Percentiles rank a stretch among this genome's conserved stretches.
These are phyloP conservation scores for Aspergillus brasiliensis DNA, from an alignment of 2,329 filamentous ascomycete genomes.

Conservation along the genomic window DNA sequence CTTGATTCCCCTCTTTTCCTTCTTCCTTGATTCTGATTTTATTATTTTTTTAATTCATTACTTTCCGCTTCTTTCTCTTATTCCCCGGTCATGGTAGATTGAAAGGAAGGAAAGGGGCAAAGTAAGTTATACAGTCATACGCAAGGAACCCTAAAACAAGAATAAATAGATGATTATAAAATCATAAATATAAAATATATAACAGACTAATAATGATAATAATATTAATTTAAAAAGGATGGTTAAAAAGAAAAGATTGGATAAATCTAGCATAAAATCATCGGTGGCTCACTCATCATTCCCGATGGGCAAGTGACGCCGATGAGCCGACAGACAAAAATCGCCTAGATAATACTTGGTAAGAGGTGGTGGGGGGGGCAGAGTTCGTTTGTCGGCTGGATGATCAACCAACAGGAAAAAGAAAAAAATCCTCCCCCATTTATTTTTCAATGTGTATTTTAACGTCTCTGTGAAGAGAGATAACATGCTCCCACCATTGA, in stretches of 20 bases:
- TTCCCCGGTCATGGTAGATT: neutral
- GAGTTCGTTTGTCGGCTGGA: constrained; percentile 13
- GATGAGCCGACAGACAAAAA: constrained; percentile 21
- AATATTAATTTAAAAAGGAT: neutral
- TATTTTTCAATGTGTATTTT: neutral
- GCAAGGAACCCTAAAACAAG: no score
- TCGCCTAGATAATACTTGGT: constrained; percentile 6
- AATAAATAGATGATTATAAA: neutral
- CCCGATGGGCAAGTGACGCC: constrained; percentile 19
- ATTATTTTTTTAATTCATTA: neutral
- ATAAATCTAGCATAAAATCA: neutral
- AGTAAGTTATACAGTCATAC: neutral
- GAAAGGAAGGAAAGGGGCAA: neutral
- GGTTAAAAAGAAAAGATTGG: neutral
- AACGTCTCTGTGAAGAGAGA: neutral
- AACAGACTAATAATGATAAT: no score
- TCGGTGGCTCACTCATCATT: constrained; percentile 5
- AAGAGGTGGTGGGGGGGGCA: neutral
- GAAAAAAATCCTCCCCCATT: neutral
- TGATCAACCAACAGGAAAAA: constrained; percentile 6
- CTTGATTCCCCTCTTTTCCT: neutral
- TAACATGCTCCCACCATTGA: neutral
- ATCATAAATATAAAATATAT: neutral
- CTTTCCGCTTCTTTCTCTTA: neutral
- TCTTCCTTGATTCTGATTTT: neutral